Evolutionary conservation across 2,329 filamentous ascomycete species (phyloP).

Genomic region (Cladosporium cucumerinum): DNA sequence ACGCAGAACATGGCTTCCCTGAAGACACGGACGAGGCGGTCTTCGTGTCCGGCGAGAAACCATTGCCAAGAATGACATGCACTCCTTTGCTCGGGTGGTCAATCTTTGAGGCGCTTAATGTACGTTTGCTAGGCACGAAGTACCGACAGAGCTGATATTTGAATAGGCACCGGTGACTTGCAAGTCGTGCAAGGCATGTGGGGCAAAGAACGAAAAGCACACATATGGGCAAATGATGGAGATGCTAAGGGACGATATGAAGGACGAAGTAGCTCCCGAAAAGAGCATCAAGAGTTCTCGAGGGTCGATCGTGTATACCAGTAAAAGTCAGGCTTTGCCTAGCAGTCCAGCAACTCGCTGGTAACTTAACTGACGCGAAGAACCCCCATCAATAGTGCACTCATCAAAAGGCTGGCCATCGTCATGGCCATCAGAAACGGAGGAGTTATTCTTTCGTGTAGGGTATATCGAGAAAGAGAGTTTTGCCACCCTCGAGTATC

Average conservation of each 20-base stretch:
- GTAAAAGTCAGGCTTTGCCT: neutral
- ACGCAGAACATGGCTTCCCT: neutral
- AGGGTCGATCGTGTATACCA: neutral
- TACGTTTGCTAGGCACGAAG: neutral
- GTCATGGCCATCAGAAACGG: neutral
- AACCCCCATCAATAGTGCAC: too few species aligned
- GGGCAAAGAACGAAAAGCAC: neutral
- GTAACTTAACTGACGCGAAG: neutral
- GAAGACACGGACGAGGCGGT: neutral
- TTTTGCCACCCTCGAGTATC: slow-evolving; percentile 8
- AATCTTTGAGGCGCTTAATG: slow-evolving; percentile 5
- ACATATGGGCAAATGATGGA: neutral
- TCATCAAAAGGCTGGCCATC: neutral
- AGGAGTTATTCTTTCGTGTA: slow-evolving; percentile 14
- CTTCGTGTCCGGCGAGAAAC: neutral
- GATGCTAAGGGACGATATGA: neutral
- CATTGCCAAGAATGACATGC: neutral
- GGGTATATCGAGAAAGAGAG: slow-evolving; percentile 14
- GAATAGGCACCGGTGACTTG: slow-evolving; percentile 16
- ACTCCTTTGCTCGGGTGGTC: slow-evolving; percentile 15
- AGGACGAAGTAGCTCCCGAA: neutral
- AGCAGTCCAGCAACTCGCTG: neutral
- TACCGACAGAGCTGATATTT: neutral
- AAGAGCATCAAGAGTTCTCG: neutral
- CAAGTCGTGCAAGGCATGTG: slow-evolving; percentile 9